phyloP scores from a whole-genome alignment of 2,329 filamentous ascomycete species.

The Cladosporium sp. region DNA sequence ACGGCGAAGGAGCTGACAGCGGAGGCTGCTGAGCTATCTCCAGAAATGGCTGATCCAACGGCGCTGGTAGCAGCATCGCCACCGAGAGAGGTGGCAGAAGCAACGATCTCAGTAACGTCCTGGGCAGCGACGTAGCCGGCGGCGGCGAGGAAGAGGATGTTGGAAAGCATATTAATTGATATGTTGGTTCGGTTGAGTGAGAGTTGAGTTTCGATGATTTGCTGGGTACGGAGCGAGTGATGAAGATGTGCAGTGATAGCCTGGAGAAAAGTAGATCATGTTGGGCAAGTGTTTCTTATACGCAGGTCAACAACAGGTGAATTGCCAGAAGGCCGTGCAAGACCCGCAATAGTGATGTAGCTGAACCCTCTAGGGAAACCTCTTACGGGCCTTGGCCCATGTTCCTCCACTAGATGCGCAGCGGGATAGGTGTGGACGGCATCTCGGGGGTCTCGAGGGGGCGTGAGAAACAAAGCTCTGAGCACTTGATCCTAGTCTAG shows the following conservation, averaged over 20 bases:
- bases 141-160: conserved; percentile 1
- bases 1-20: conserved; percentile 7
- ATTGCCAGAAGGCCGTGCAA: background rate
- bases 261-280: conserved; percentile 14
- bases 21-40: background rate
- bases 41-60: conserved; percentile 1
- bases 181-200: background rate
- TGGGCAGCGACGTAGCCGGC: conserved; percentile 16
- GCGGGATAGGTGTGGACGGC: background rate
- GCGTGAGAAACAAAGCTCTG: conserved; percentile 2
- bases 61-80: background rate
- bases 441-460: background rate
- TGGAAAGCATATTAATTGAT: conserved; percentile 13
- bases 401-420: background rate
- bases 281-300: conserved; percentile 15
- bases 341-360: conserved; percentile 19
- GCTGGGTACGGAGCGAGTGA: background rate
- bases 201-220: background rate
- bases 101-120: conserved; percentile 10
- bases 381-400: conserved; percentile 4
- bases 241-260: conserved; percentile 3
- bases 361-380: background rate
- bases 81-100: background rate
- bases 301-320: conserved; percentile 10
- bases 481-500: background rate